Percentiles rank a stretch among this genome's conserved stretches.
Evolutionary conservation across 208 protist species (phyloP).

Genomic region (Trypanosomatidae sp.): DNA sequence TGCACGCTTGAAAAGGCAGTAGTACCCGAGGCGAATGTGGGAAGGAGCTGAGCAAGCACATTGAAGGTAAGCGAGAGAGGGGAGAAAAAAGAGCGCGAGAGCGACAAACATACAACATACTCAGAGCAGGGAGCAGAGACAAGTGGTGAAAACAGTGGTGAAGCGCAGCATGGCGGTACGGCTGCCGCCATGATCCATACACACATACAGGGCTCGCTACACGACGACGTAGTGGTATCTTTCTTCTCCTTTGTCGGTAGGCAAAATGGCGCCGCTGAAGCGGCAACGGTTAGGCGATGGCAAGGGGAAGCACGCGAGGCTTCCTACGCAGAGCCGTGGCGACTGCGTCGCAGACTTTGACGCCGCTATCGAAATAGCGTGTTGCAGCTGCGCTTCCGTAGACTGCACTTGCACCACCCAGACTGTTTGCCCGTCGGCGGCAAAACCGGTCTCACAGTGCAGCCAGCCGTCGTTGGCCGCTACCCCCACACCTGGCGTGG

Average conservation of each 20-base stretch:
- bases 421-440: constrained; percentile 16
- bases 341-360: background rate
- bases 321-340: constrained; percentile 13
- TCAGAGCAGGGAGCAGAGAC: background rate
- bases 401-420: constrained; percentile 30
- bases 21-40: background rate
- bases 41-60: background rate
- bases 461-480: constrained; percentile 11
- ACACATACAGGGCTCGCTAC: constrained; percentile 1
- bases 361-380: background rate
- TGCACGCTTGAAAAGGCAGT: background rate
- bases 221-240: constrained; percentile 6
- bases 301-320: constrained; percentile 11
- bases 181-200: background rate
- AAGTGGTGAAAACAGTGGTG: background rate
- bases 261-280: background rate
- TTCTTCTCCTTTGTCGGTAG: constrained; percentile 1
- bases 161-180: background rate
- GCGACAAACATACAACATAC: background rate
- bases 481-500: background rate
- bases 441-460: constrained; percentile 15
- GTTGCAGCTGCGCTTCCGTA: constrained; percentile 11
- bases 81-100: background rate
- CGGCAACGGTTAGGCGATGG: background rate
- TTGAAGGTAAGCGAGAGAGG: background rate